A percentile compares a stretch with the other conserved stretches of the same genome.
phyloP scores from a whole-genome alignment of 306 rosid genomes.

The Prosopis cineraria region DNA sequence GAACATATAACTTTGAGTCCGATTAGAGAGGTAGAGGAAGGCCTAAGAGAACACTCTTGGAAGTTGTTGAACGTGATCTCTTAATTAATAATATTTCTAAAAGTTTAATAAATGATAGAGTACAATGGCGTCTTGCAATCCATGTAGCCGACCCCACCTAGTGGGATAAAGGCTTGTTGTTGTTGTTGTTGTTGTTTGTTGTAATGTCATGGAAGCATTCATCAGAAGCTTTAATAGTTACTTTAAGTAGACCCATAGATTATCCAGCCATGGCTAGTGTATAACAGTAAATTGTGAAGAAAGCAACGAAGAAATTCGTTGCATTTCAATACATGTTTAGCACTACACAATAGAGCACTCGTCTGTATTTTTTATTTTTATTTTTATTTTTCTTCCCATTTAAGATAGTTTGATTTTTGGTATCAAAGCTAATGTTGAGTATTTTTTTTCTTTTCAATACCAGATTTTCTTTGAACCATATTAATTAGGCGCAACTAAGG shows the following conservation, averaged over 20 bases:
- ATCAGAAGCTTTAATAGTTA: neutral
- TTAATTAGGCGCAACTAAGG: constrained; percentile 45
- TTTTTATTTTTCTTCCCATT: neutral
- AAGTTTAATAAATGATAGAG: too few species aligned
- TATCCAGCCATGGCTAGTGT: neutral
- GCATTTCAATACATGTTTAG: neutral
- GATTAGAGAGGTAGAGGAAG: too few species aligned
- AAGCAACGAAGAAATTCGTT: too few species aligned
- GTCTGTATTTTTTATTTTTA: neutral
- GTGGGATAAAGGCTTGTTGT: too few species aligned
- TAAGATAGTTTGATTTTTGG: neutral
- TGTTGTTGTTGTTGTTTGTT: too few species aligned
- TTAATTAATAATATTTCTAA: too few species aligned
- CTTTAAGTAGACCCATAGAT: neutral
- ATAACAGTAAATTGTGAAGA: neutral
- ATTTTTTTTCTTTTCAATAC: neutral
- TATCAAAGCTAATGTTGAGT: constrained; percentile 1
- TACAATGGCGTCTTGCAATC: too few species aligned
- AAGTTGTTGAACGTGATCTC: too few species aligned
- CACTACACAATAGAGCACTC: neutral
- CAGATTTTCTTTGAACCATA: constrained; percentile 17
- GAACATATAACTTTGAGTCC: too few species aligned
- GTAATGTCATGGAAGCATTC: neutral
- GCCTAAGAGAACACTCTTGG: too few species aligned
- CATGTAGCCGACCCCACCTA: too few species aligned